phyloP scores from a whole-genome alignment of 345 rosid species.

The Brassica nigra region DNA sequence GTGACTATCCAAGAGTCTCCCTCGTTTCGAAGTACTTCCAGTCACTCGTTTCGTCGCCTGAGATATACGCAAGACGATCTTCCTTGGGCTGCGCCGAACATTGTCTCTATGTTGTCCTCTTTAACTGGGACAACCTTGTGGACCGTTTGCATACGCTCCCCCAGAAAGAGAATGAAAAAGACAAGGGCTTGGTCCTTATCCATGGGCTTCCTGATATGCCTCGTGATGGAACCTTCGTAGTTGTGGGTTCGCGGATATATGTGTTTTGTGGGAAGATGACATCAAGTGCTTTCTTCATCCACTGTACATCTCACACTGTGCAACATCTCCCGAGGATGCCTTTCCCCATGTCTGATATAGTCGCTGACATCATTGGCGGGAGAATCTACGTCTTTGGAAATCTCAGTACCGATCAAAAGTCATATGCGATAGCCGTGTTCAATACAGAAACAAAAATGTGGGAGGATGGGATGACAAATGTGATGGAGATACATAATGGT shows the following conservation, averaged over 20 bases:
- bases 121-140: not conserved
- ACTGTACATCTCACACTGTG: not conserved
- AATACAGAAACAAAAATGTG: not conserved
- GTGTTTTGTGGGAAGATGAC: not conserved
- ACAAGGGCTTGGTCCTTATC: not conserved
- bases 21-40: not conserved
- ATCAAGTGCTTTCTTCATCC: not conserved
- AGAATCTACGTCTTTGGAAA: not conserved
- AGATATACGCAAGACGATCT: not conserved
- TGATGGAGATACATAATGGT: too few relatives aligned
- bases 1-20: not conserved
- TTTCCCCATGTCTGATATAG: not conserved
- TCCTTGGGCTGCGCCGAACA: not conserved
- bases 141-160: not conserved
- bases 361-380: not conserved
- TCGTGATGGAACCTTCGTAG: not conserved
- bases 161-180: not conserved
- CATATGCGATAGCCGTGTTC: not conserved
- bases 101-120: not conserved
- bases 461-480: not conserved
- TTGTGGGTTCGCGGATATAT: not conserved
- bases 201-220: not conserved
- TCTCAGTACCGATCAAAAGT: not conserved
- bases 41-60: not conserved
- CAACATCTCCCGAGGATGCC: not conserved